Evolutionary conservation across 306 rosid species (phyloP), one percentile per base, ranked within the genome.

Genomic region (Cyclanthera cordifolia): DNA sequence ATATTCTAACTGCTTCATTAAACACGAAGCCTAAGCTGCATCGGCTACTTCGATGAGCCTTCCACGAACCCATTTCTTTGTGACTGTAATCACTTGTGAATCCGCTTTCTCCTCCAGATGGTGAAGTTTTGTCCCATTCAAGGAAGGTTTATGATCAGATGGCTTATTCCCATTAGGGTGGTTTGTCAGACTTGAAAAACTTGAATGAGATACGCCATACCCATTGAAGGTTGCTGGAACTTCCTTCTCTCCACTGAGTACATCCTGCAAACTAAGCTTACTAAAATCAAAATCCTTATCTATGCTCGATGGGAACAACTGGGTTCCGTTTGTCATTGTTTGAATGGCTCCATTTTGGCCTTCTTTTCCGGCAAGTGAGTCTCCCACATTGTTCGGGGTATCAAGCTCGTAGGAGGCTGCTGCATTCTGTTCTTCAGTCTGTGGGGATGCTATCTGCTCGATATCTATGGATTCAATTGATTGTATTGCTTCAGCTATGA

Each of bases 401-500:
- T 82, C 81, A 43, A 72, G 56, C 8, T 15, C 4, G 39, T 45
- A 21, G 63, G 74, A 71, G 77, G 80, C 46, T 61, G 70, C 77
- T 15, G 74, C 75, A 69, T 13, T 72, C 20, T 85, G 71, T 56
- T 60, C 76, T 73, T 41, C 80, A 60, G 64, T 65, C 72, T 72
- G 81, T 53, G 10, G 66, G 46, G 79, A 70, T 27, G 80, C 63
- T 14, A 49, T 49, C 48, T 56, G 81, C 39, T 63, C 80, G 17
- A 72, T 58, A 46, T 83, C 84, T 74, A 90, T 76, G 80, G 90
- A 86, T 73, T 90, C 86, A 43, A 90, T 86, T 20, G 87, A 86
- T 43, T 80, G 87, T 78, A 82, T 74, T 68, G 99, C 99, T 79
- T 93, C 95, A n/a, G 95, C 91, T 76, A 93, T 93, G 57, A 93